Evolutionary conservation across 148 eudicot genomes (phyloP), one percentile per base, ranked within the genome.

Genomic region (Chenopodium quinoa): DNA sequence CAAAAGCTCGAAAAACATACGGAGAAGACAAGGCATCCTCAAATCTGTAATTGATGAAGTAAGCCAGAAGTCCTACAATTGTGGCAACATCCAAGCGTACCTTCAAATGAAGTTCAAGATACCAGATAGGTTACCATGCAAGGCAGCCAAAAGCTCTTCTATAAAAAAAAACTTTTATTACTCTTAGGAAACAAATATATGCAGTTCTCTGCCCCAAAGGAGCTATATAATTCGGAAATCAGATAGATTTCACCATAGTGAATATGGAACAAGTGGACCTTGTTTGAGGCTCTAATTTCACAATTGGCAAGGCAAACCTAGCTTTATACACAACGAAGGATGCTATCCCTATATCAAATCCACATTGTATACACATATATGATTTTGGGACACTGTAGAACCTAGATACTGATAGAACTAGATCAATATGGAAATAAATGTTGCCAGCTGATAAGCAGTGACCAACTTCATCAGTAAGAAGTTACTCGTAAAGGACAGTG

Each of bases 41-140:
- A 81, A 95, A 95, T 86, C 90, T 93, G 89, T 95, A 95, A 86
- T 94, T 95, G 67, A 95, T 93, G 85, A 91, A 83, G 84, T 76
- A 95, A 76, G 97, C 98, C 84, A 93, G 84, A 79, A 95, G 97
- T 81, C 98, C 98, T 85, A 92, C 77, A 50, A 91, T 78, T 29
- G 98, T 87, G 74, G 98, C 97, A 78, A 78, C 78, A 82, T 95
- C 98, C 90, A 95, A 85, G 84, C 98, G 98, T 75, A 95, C 97
- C 98, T 94, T 86, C 88, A 90, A 27, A 78, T 20, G 71, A 85
- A 83, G 34, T 58, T 48, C 66, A 71, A 76, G 56, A 68, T 46
- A 62, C 56, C 40, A 81, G 78, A 13, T 23, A 78, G 73, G 14
- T n/a, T 13, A 2, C 37, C 64, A 81, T 34, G 9, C 40, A 75